Conservation (phyloP, 2,329 filamentous ascomycete genomes). For the Xylariaceae sp. region DNA sequence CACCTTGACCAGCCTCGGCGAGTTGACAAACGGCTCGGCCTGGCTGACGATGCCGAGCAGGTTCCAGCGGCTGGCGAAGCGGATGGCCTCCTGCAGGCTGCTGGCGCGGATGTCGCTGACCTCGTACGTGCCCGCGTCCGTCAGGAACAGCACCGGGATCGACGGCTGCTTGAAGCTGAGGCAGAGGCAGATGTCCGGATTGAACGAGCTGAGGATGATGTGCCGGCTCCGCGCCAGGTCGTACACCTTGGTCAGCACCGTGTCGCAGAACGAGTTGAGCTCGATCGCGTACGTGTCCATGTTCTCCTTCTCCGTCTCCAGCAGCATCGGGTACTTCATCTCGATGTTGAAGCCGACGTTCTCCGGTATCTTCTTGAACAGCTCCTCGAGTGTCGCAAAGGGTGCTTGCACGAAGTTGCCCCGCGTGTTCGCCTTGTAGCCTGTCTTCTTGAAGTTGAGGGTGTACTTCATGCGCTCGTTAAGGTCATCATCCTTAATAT, state of each 20-base stretch:
- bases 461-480: slow-evolving; percentile 97
- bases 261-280: slow-evolving; percentile 95
- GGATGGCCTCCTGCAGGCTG: slow-evolving; percentile 91
- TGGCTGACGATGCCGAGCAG: slow-evolving; percentile 86
- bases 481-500: slow-evolving; percentile 41
- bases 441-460: slow-evolving; percentile 89
- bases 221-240: slow-evolving; percentile 81
- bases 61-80: slow-evolving; percentile 95
- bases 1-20: slow-evolving; percentile 84
- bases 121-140: slow-evolving; percentile 77
- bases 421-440: slow-evolving; percentile 92
- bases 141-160: slow-evolving; percentile 93
- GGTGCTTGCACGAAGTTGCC: slow-evolving; percentile 95
- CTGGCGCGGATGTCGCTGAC: slow-evolving; percentile 90
- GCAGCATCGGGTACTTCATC: slow-evolving; percentile 98
- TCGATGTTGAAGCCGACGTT: slow-evolving; percentile 96
- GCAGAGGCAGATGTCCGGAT: slow-evolving; percentile 93
- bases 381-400: slow-evolving; percentile 91
- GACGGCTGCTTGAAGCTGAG: slow-evolving; percentile 96
- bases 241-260: slow-evolving; percentile 86
- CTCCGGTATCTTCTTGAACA: slow-evolving; percentile 82
- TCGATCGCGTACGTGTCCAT: slow-evolving; percentile 98
- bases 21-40: slow-evolving; percentile 86
- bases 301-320: slow-evolving; percentile 91
- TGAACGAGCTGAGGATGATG: slow-evolving; percentile 96